These are phyloP conservation scores for Globisporangium polare DNA, from an alignment of 352 stramenopile species.

Conservation along the genomic window DNA sequence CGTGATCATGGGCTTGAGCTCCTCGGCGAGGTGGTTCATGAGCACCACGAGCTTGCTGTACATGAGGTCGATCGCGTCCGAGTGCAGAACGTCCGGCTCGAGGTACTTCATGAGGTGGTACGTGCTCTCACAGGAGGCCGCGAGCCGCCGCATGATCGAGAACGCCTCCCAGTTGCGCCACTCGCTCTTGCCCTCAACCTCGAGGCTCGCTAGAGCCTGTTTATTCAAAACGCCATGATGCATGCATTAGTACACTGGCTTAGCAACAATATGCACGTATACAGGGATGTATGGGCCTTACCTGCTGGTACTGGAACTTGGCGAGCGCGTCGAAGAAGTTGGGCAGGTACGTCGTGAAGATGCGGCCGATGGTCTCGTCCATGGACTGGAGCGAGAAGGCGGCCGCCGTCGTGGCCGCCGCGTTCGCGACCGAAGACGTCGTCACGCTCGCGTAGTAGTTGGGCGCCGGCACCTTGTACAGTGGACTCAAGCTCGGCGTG, in stretches of 20 bases:
- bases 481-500: constrained; percentile 37
- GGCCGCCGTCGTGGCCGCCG: constrained; percentile 11
- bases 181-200: constrained; percentile 33
- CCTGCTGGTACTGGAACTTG: constrained; percentile 62
- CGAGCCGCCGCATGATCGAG: constrained; percentile 50
- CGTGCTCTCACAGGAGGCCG: constrained; percentile 66
- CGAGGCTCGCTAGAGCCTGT: constrained; percentile 35
- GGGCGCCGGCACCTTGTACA: constrained; percentile 33
- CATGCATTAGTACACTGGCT: background rate
- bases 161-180: constrained; percentile 54
- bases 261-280: background rate
- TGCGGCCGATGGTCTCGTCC: constrained; percentile 41
- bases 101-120: constrained; percentile 73
- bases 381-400: constrained; percentile 15
- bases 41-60: constrained; percentile 58
- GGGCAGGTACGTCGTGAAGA: constrained; percentile 51
- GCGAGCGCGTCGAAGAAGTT: constrained; percentile 58
- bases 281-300: constrained; percentile 1
- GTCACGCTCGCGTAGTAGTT: constrained; percentile 14
- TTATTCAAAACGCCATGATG: too few relatives aligned
- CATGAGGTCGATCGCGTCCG: constrained; percentile 57
- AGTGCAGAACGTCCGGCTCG: constrained; percentile 42
- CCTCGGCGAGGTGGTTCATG: constrained; percentile 52
- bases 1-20: constrained; percentile 43
- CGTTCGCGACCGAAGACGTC: constrained; percentile 16